Conservation (phyloP, 805 yeast species). For the Suhomyces pyralidae region DNA sequence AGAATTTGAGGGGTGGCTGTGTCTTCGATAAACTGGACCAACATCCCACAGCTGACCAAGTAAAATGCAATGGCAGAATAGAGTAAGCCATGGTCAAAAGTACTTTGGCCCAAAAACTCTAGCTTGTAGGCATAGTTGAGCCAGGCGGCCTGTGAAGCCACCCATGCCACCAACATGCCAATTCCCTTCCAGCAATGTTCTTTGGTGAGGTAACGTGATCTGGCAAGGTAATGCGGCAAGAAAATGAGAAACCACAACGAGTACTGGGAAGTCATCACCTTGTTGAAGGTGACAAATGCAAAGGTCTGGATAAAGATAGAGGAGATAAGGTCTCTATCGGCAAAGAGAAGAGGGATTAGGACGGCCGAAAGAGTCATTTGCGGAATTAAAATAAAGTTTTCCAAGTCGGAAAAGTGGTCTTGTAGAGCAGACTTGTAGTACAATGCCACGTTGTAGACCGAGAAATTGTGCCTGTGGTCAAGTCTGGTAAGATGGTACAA, state of each 20-base stretch:
- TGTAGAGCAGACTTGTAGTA: slow-evolving; percentile 53
- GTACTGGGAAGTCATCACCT: slow-evolving; percentile 88
- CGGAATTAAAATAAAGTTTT: slow-evolving; percentile 76
- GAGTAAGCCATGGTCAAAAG: slow-evolving; percentile 60
- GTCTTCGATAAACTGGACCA: slow-evolving; percentile 52
- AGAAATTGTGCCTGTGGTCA: slow-evolving; percentile 95
- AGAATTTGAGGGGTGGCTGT: background rate
- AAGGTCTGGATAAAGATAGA: slow-evolving; percentile 42
- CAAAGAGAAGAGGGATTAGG: slow-evolving; percentile 51
- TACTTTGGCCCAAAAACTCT: slow-evolving; percentile 72
- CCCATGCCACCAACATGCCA: slow-evolving; percentile 55
- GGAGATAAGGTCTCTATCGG: slow-evolving; percentile 28
- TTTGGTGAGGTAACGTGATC: slow-evolving; percentile 31
- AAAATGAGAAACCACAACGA: slow-evolving; percentile 92
- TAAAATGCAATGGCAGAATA: slow-evolving; percentile 58
- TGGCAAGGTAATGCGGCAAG: slow-evolving; percentile 66
- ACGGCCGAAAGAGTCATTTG: slow-evolving; percentile 63
- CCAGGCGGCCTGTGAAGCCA: slow-evolving; percentile 73
- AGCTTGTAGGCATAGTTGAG: slow-evolving; percentile 69
- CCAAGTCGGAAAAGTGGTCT: slow-evolving; percentile 24
- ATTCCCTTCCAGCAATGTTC: slow-evolving; percentile 35
- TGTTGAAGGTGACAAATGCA: slow-evolving; percentile 43
- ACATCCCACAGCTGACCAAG: slow-evolving; percentile 55
- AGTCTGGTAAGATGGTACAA: slow-evolving; percentile 77
- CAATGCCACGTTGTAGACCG: slow-evolving; percentile 74